Evolutionary conservation across 2,329 filamentous ascomycete species (phyloP), one percentile per base, ranked within the genome.

Genomic region (Hymenoscyphus infarciens): DNA sequence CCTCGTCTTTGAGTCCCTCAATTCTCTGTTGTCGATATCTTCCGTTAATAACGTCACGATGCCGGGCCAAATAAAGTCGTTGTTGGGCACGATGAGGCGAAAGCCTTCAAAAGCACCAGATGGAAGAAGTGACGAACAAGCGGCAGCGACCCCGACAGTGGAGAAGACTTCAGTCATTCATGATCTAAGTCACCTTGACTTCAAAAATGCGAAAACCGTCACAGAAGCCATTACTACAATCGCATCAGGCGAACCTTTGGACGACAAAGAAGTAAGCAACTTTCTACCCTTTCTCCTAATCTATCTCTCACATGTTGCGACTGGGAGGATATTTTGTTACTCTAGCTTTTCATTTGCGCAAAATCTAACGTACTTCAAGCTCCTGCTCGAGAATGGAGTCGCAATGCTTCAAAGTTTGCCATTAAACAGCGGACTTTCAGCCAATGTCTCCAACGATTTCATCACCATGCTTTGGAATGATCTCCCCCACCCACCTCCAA

Each of bases 381-480:
- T 78, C 5, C 62, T 81, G 61, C 76, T 82, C 22, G 82, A 84
- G 66, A 73, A 83, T 72, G 81, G 80, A 19, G 80, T 84, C 1
- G 71, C 78, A 13, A 81, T 83, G 78, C 76, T 83, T 22, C 81
- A 83, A 65, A 72, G 74, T 1, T 71, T 83, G n/a, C 81, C 81
- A 8, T 65, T 73, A 15, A 80, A 82, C 71, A 82, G 80, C 66
- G 76, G 79, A 13, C 73, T 82, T n/a, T 77, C 78, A 57, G 69
- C 75, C 52, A 77, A 74, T n/a, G 74, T 81, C 6, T 80, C 80
- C 3, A 76, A 81, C 71, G 76, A 76, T 25, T 83, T 83, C 71
- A 82, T 83, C 63, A 74, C 73, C 5, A 81, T 82, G 80, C 75
- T 84, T 3, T 84, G 78, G 76, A 70, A 79, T 64, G 81, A 83